A percentile compares a stretch with the other conserved stretches of the same genome.
phyloP scores from a whole-genome alignment of 1,139 yeast species.

The Meyerozyma athensensis region DNA sequence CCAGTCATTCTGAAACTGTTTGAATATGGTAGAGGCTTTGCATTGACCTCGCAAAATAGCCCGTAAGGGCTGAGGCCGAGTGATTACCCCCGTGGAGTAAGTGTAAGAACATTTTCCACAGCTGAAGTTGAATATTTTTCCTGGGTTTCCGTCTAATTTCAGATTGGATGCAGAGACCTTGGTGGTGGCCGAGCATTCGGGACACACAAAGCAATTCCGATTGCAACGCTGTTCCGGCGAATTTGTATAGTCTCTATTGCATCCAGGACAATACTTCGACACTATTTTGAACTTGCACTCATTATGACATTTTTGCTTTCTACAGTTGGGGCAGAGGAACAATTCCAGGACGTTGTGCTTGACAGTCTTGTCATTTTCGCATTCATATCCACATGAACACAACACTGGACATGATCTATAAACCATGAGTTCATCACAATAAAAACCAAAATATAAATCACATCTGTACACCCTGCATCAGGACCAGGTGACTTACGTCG shows the following conservation, averaged over 20 bases:
- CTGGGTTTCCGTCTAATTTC: conserved; percentile 5
- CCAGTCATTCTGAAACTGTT: conserved; percentile 1
- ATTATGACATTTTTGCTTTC: conserved; percentile 6
- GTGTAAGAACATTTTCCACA: conserved; percentile 12
- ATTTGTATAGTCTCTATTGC: conserved; percentile 10
- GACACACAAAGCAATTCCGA: conserved; percentile 14
- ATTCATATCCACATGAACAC: background rate
- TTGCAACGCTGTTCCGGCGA: conserved; percentile 6
- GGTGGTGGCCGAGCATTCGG: conserved; percentile 10
- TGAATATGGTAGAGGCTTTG: background rate
- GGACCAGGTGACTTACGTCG: too few relatives aligned
- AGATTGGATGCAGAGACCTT: conserved; percentile 9
- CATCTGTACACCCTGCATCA: background rate
- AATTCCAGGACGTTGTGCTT: conserved; percentile 5
- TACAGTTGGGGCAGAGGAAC: conserved; percentile 13
- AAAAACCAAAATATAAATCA: background rate
- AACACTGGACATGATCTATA: background rate
- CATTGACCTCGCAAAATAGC: conserved; percentile 8
- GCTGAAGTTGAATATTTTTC: conserved; percentile 11
- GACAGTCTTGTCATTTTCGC: conserved; percentile 2
- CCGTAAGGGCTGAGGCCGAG: conserved; percentile 12
- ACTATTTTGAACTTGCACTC: conserved; percentile 9
- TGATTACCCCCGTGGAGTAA: conserved; percentile 10
- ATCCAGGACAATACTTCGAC: conserved; percentile 12
- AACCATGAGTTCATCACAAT: background rate